These are phyloP conservation scores for Ploettnerulaceae sp. DNA, from an alignment of 2,329 filamentous ascomycete species.

Conservation along the genomic window DNA sequence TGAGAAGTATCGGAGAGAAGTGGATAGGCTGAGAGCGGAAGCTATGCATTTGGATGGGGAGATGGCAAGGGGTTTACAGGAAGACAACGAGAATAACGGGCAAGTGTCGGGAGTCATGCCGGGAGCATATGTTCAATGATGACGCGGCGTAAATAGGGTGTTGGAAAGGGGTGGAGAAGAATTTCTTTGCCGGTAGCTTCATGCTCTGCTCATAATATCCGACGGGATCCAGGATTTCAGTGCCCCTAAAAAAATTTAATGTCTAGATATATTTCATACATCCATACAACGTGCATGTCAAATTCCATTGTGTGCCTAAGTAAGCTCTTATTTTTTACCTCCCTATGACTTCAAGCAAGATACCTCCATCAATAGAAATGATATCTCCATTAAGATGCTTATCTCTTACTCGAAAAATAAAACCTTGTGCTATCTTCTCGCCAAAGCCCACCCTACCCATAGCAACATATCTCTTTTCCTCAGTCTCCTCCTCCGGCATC, in stretches of 20 bases:
- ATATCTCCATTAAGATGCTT: conserved; percentile 38
- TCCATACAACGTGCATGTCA: not conserved
- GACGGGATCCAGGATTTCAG: too few species aligned
- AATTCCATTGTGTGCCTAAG: not conserved
- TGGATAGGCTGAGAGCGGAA: conserved; percentile 25
- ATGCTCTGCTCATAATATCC: conserved; percentile 2
- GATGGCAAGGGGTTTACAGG: conserved; percentile 25
- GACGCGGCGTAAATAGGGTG: not conserved
- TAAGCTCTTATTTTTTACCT: conserved; percentile 7
- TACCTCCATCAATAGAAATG: conserved; percentile 47
- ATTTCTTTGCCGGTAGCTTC: not conserved
- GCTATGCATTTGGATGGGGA: conserved; percentile 26
- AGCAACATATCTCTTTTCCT: conserved; percentile 47
- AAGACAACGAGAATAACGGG: conserved; percentile 10
- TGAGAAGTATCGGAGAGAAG: conserved; percentile 23
- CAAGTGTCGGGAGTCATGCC: conserved; percentile 11
- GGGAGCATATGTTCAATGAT: conserved; percentile 8
- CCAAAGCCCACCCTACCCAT: conserved; percentile 44
- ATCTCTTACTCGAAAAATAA: conserved; percentile 46
- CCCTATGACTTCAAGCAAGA: conserved; percentile 37
- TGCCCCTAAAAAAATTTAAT: too few species aligned
- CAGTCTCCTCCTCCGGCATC: conserved; percentile 46
- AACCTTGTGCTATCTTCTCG: conserved; percentile 48
- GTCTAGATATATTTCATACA: too few species aligned
- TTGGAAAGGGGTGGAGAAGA: not conserved